Conservation (phyloP, 179 eudicot genomes). For the Beta lomatogona region DNA sequence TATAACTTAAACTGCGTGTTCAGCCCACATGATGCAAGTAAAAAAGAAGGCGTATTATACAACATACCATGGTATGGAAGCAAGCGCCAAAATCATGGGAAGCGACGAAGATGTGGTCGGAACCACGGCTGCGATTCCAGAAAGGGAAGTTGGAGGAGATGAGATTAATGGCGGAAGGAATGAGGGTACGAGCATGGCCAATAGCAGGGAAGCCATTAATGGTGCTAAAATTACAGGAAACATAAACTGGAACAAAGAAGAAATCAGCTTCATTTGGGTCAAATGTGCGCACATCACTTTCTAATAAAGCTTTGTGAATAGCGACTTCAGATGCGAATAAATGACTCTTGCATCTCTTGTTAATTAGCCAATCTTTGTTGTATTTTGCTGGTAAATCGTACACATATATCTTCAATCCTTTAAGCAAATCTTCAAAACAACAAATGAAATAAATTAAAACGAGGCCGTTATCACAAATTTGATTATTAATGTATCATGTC, state of each 20-base stretch:
- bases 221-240: conserved; percentile 74
- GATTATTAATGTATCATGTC: no score
- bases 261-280: conserved; percentile 70
- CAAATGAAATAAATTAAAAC: no score
- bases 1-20: no score
- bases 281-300: conserved; percentile 44
- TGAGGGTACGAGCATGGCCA: conserved; percentile 62
- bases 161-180: conserved; percentile 49
- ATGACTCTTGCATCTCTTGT: conserved; percentile 54
- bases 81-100: conserved; percentile 88
- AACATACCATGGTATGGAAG: conserved; percentile 66
- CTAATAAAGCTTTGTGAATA: conserved; percentile 56
- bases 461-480: no score
- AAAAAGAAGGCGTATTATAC: no score
- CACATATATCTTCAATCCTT: conserved; percentile 51
- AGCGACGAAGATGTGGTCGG: conserved; percentile 81
- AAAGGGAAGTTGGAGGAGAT: conserved; percentile 56
- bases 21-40: no score
- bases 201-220: conserved; percentile 79
- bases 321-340: conserved; percentile 84
- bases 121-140: conserved; percentile 70
- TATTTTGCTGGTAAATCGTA: conserved; percentile 68
- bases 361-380: conserved; percentile 57
- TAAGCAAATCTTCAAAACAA: background rate
- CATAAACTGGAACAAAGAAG: conserved; percentile 83